phyloP scores from a whole-genome alignment of 371 early-diverging fungal genomes.

The Apophysomyces elegans region DNA sequence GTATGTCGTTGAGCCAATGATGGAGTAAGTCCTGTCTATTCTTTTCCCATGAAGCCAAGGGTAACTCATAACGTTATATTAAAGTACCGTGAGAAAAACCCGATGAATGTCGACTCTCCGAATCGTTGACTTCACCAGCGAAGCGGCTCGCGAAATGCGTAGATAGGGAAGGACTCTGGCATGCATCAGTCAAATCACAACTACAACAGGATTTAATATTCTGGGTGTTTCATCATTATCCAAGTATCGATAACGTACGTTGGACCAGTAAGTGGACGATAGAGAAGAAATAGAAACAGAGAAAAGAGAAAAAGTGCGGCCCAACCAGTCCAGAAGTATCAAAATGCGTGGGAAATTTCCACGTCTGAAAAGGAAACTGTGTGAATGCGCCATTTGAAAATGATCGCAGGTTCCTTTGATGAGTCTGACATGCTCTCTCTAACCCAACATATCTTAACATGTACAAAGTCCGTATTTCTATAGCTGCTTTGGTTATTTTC shows the following conservation, averaged over 20 bases:
- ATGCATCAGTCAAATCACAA: neutral
- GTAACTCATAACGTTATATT: neutral
- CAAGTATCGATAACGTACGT: neutral
- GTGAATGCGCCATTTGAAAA: neutral
- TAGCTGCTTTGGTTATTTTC: neutral
- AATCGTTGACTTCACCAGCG: neutral
- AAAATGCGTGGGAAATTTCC: slow-evolving; percentile 8
- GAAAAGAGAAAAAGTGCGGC: neutral
- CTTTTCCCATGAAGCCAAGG: neutral
- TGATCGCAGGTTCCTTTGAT: no score
- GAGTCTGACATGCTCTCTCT: neutral
- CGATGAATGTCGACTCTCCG: slow-evolving; percentile 3
- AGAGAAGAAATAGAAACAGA: neutral
- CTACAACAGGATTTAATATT: neutral
- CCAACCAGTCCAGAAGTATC: slow-evolving; percentile 4
- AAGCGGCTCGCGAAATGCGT: slow-evolving; percentile 7
- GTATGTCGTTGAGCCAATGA: neutral
- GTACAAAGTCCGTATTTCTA: neutral
- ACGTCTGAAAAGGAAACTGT: neutral
- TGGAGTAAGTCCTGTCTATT: neutral
- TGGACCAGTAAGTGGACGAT: neutral
- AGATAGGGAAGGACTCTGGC: neutral
- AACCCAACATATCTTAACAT: neutral
- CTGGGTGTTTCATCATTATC: neutral
- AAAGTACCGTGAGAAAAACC: slow-evolving; percentile 10